Base-by-base conservation (phyloP, 164 flowering plant species). In the Macadamia integrifolia region DNA sequence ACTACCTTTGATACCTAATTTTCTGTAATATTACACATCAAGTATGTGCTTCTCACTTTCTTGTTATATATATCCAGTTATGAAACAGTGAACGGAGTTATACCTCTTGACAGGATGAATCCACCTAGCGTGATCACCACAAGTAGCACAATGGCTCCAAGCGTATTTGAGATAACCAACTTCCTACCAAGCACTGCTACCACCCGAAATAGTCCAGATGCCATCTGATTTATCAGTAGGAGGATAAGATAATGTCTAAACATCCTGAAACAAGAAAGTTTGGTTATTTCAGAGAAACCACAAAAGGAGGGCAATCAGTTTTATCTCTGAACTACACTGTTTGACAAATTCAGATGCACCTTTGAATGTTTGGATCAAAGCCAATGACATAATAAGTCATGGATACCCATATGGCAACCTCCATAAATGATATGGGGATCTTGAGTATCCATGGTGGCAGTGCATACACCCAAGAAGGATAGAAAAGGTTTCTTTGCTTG, bases 401-500 rank as follows among this genome's bases (percentile, higher is more conserved):
- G 43, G 17, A 35, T 0, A 81, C 76, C 84, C 81, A 81, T 11
- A 80, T 46, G 9, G 68, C 70, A 61, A 67, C 76, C 66, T 83
- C 86, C 11, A 70, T 7, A 46, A 80, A 12, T 4, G 85, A 65
- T 9, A 83, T 11, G 15, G 86, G 85, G 18, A 80, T 73, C 68
- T 61, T 70, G 12, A 80, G 73, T 15, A 85, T 74, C 74, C 76
- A 80, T 63, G 68, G 2, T 0, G 88, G 86, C 15, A 85, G 52
- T 14, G 87, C 66, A 42, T 72, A 87, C 59, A 87, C 86, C 91
- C 91, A 87, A 9, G 88, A 44, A 67, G 91, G 91, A 58, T 64
- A 81, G 55, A 87, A 83, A 1, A 78, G 80, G 66, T 84, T 86
- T 53, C 91, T 70, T 65, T 87, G 91, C 83, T 87, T 87, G 69